Percentiles rank a stretch among this genome's conserved stretches.
These are phyloP conservation scores for Malassezia arunalokei DNA, from an alignment of 1,284 basidiomycete genomes.

Conservation along the genomic window DNA sequence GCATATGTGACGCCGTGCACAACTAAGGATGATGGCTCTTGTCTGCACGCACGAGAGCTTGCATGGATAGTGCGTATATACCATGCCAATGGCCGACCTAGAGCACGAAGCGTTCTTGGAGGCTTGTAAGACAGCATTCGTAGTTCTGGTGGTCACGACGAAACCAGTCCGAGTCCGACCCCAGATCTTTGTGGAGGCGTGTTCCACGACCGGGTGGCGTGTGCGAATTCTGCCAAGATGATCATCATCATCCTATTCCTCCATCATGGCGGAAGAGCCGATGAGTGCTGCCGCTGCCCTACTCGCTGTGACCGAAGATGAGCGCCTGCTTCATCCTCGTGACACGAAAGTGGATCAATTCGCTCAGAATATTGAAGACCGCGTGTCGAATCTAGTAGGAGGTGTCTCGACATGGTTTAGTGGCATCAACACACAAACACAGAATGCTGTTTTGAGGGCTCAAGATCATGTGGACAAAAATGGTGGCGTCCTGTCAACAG, in stretches of 20 bases:
- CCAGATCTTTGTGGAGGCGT: background rate
- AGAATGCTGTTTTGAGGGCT: conserved; percentile 22
- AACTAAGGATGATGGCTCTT: background rate
- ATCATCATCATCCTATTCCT: background rate
- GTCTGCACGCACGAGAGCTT: background rate
- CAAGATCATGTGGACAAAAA: conserved; percentile 27
- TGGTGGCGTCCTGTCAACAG: conserved; percentile 31
- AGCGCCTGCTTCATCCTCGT: background rate
- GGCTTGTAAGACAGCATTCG: too few relatives aligned
- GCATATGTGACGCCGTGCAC: conserved; percentile 49
- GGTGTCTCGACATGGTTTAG: conserved; percentile 39
- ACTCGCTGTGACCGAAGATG: background rate
- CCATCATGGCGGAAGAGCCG: conserved; percentile 13
- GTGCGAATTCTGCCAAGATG: background rate
- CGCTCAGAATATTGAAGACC: conserved; percentile 21
- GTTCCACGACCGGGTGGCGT: background rate
- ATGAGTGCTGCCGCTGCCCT: conserved; percentile 1
- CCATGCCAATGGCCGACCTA: too few relatives aligned
- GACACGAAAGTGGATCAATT: conserved; percentile 11
- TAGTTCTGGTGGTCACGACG: too few relatives aligned
- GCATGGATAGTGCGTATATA: background rate
- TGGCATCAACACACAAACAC: conserved; percentile 24
- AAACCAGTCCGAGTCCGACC: background rate
- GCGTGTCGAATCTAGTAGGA: conserved; percentile 33
- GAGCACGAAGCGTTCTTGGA: too few relatives aligned